Percentiles rank a stretch among this genome's conserved stretches.
Conservation (phyloP, 306 rosid genomes). For the Mimosa pudica region DNA sequence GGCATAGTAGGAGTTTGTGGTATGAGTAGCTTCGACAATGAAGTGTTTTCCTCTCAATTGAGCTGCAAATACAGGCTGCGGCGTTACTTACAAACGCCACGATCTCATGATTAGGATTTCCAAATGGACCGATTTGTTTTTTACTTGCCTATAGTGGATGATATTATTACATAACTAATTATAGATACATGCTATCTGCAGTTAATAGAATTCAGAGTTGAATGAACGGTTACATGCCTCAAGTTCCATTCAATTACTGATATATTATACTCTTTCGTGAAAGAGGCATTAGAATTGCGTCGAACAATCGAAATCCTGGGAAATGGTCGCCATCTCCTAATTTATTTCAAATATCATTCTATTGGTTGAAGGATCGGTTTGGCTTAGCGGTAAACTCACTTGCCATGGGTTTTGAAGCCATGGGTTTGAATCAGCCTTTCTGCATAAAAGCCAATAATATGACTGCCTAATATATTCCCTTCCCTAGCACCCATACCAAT, state of each 20-base stretch:
- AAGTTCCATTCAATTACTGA: slow-evolving; percentile 12
- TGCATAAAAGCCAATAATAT: too few relatives aligned
- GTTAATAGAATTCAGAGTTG: slow-evolving; percentile 1
- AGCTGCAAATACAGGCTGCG: neutral
- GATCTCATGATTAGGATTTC: slow-evolving; percentile 12
- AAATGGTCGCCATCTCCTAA: slow-evolving; percentile 13
- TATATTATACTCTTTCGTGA: neutral
- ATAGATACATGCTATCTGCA: slow-evolving; percentile 14
- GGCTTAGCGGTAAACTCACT: too few relatives aligned
- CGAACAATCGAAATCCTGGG: neutral
- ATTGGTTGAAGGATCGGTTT: neutral
- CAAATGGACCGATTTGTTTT: slow-evolving; percentile 24
- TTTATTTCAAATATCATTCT: slow-evolving; percentile 21
- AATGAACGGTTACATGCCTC: slow-evolving; percentile 20
- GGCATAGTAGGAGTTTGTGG: slow-evolving; percentile 24
- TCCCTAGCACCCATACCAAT: too few relatives aligned
- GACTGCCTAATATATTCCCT: too few relatives aligned
- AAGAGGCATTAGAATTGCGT: slow-evolving; percentile 14
- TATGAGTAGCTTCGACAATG: slow-evolving; percentile 15
- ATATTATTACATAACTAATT: slow-evolving; percentile 9
- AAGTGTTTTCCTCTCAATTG: slow-evolving; percentile 25
- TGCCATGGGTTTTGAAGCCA: too few relatives aligned
- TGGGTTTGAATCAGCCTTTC: too few relatives aligned
- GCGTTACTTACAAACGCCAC: slow-evolving; percentile 2
- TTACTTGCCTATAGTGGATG: neutral